Evolutionary conservation across 2,329 filamentous ascomycete genomes (phyloP), one percentile per base, ranked within the genome.

Genomic region (Fusarium sp.): DNA sequence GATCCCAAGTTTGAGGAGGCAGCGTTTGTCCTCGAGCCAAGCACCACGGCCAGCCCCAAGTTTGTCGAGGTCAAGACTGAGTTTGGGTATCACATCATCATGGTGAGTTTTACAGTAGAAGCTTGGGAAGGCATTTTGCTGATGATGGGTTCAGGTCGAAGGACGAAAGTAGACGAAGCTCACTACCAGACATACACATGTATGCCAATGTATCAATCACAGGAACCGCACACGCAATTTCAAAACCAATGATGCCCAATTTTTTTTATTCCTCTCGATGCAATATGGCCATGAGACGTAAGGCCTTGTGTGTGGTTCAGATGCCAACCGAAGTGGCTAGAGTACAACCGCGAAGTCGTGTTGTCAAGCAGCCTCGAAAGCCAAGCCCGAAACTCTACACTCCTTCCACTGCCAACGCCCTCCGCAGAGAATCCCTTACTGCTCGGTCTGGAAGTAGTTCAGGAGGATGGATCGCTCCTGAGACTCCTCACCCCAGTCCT

Each of bases 401-500:
- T 78, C 29, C 25, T 77, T 81, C 81, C 80, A 77, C 78, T 80
- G 80, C 77, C 75, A 82, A 81, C 80, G 75, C 81, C 50, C 50
- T 31, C 18, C 78, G 73, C 76, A 74, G 71, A 70, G 71, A 69
- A 74, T 68, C 69, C 60, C 70, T 82, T 92, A 92, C 85, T 92
- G 90, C 86, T 92, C 90, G 86, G 95, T 98, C 91, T 98, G 94
- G 95, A 99, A 98, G 94, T 99, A 99, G 93, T 99, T 98, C 87
- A 99, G 95, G 86, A 99, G 94, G 88, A 98, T 95, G 84, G 93
- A 95, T 85, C 97, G 95, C 92, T 99, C 97, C 90, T 97, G 95
- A 80, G 94, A 97, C 91, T 99, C 97, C 92, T 98, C 97, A 91
- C 97, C 97, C 97, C 97, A 99, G 88, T 99, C 95, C 91, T 97